Base-by-base conservation (phyloP, 2,329 filamentous ascomycete species). In the Fusarium circinatum region DNA sequence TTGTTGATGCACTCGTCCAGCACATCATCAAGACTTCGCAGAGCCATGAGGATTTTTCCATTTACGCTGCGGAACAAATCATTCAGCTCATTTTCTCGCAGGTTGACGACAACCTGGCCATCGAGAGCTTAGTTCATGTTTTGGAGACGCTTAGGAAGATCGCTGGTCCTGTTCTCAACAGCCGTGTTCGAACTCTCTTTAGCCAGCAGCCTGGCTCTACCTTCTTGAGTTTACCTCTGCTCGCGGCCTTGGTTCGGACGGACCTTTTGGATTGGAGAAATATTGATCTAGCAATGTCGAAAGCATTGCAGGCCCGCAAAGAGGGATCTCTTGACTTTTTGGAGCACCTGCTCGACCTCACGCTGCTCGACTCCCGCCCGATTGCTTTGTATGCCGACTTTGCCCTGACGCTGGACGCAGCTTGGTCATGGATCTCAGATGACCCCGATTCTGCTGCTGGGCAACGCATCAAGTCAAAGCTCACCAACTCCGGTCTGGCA, bases 301-400 rank as follows among this genome's bases (percentile, higher is more conserved):
- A 92, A 79, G 90, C 93, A 5, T 86, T 98, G 26, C 86, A 90
- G 62, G 88, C 92, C 63, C 90, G 91, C 66, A 94, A 95, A 70
- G 87, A 91, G 13, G 88, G 89, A 28, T 94, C 93, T 4, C 84
- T 98, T 7, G 90, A 94, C 64, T 93, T 97, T 79, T 87, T 98
- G n/a, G 90, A 92, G 58, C 91, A 91, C 48, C 86, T 98, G 48
- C 86, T 98, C 72, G 93, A 96, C 74, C 89, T 94, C 48, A 89
- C 95, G 1, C 85, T 98, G 14, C 88, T 97, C 56, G 93, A 90
- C 75, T 93, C 95, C 54, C 90, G 91, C 49, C 94, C 94, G 1
- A 89, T 92, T 44, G 93, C 93, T 3, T 85, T 98, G 54, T 93
- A 94, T 76, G 91, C 95, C 4, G 95, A 98, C 82, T 97, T 98